Base-by-base conservation (phyloP, 768 basidiomycete species). In the Lentinula raphanica region DNA sequence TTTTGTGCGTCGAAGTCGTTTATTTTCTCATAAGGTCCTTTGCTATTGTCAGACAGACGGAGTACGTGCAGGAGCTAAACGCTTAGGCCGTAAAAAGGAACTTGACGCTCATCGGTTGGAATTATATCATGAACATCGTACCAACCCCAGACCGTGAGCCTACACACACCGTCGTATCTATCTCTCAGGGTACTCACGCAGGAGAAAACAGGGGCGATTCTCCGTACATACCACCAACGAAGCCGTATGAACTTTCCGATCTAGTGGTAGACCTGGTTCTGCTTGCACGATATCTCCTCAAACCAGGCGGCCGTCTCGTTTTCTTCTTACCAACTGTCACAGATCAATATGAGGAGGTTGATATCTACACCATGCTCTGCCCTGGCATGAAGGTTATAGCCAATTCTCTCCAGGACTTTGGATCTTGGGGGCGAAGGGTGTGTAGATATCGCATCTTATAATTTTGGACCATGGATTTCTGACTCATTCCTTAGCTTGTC, bases 321-420 rank as follows among this genome's bases (percentile, higher is more conserved):
- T 98, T 97, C 74, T 98, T 98, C 75, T 79, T 98, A 21, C 93
- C 93, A 0, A 95, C 93, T 0, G 90, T 96, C 21, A 92, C 84
- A 12, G 94, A 96, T 48, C 89, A 94, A 40, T 98, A 95, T 66
- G 83, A 88, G 60, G 90, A 91, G 63, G 74, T 97, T 1, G 97
- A 99, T 66, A 76, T 98, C 8, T 79, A 88, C 29, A 72, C 78
- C 1, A 81, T 92, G 70, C 77, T 93, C 3, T 91, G 89, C 63
- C 85, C 86, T 23, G 95, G 94, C 1, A 94, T 98, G 90, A 85
- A 85, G 63, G 72, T 98, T 19, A 78, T 94, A 42, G 87, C 88
- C 0, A 95, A 96, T 68, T 94, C 92, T 35, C 71, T 93, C 61
- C 94, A 99, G 71, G 86, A 89, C 64, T 99, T 98, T 66, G 94